Evolutionary conservation across 139 green algal species (phyloP).

Genomic region (Tetraselmis striata): DNA sequence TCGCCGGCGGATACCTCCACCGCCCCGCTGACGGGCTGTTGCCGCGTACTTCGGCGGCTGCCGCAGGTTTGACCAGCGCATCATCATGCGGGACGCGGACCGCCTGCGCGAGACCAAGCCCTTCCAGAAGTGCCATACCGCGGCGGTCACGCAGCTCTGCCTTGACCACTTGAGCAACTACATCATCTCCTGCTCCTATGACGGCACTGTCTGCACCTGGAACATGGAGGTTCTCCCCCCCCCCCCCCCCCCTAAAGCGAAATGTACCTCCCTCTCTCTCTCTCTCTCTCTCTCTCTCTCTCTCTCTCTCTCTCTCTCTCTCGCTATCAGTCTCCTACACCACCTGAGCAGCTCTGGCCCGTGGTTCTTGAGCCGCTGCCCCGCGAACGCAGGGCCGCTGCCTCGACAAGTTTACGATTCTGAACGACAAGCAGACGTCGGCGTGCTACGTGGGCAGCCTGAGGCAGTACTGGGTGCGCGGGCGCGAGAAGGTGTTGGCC

Average conservation of each 20-base stretch:
- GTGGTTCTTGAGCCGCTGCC: background rate
- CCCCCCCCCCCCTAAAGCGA: no score
- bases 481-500: slow-evolving; percentile 38
- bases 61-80: slow-evolving; percentile 46
- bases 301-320: no score
- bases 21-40: background rate
- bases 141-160: slow-evolving; percentile 46
- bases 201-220: slow-evolving; percentile 54
- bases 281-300: no score
- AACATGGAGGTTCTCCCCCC: slow-evolving; percentile 64
- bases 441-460: slow-evolving; percentile 42
- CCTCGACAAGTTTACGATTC: slow-evolving; percentile 54
- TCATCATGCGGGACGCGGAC: background rate
- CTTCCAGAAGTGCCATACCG: slow-evolving; percentile 41
- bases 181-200: slow-evolving; percentile 42
- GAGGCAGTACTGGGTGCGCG: slow-evolving; percentile 56
- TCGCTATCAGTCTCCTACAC: no score
- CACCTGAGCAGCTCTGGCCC: background rate
- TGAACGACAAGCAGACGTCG: slow-evolving; percentile 40
- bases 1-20: background rate
- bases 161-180: slow-evolving; percentile 50
- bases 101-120: background rate
- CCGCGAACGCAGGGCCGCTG: slow-evolving; percentile 20
- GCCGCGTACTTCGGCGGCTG: no score
- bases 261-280: no score